Evolutionary conservation across 2,329 filamentous ascomycete genomes (phyloP).

Genomic region (Aspergillus sp.): DNA sequence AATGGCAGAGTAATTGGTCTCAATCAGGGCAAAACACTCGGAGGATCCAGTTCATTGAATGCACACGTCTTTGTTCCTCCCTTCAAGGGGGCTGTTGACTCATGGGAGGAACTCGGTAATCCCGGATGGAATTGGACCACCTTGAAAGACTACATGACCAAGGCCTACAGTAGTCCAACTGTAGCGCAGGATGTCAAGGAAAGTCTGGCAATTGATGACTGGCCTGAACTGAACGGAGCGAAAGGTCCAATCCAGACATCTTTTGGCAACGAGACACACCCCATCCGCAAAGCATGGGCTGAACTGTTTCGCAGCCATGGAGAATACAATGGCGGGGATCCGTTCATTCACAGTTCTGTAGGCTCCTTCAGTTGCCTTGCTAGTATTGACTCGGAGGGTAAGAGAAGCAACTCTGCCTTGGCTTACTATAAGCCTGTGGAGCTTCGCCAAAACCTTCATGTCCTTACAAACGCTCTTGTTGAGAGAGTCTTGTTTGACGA

Average conservation of each 20-base stretch:
- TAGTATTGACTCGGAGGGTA: slow-evolving; percentile 4
- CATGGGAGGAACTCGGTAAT: slow-evolving; percentile 10
- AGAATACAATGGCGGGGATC: slow-evolving; percentile 6
- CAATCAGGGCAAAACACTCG: slow-evolving; percentile 12
- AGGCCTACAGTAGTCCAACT: slow-evolving; percentile 5
- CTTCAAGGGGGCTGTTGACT: slow-evolving; percentile 6
- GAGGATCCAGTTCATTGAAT: slow-evolving; percentile 13
- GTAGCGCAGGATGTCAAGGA: slow-evolving; percentile 5
- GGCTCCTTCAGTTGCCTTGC: slow-evolving; percentile 11
- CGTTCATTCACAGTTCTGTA: slow-evolving; percentile 5
- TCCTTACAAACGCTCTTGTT: slow-evolving; percentile 7
- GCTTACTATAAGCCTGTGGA: slow-evolving; percentile 9
- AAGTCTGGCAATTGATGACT: slow-evolving; percentile 7
- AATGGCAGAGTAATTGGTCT: slow-evolving; percentile 12
- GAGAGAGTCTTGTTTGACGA: slow-evolving; percentile 7
- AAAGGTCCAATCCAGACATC: slow-evolving; percentile 10
- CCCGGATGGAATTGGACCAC: slow-evolving; percentile 9
- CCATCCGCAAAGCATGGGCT: slow-evolving; percentile 9
- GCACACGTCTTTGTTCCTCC: slow-evolving; percentile 14
- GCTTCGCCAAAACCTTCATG: slow-evolving; percentile 6
- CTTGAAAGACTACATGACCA: slow-evolving; percentile 5
- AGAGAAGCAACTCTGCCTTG: slow-evolving; percentile 7
- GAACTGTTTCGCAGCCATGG: slow-evolving; percentile 7
- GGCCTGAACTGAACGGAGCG: slow-evolving; percentile 6
- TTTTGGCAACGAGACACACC: slow-evolving; percentile 4